Percentiles rank a stretch among this genome's conserved stretches.
Evolutionary conservation across 2,329 filamentous ascomycete genomes (phyloP).

Genomic region (Sporothrix brasiliensis): DNA sequence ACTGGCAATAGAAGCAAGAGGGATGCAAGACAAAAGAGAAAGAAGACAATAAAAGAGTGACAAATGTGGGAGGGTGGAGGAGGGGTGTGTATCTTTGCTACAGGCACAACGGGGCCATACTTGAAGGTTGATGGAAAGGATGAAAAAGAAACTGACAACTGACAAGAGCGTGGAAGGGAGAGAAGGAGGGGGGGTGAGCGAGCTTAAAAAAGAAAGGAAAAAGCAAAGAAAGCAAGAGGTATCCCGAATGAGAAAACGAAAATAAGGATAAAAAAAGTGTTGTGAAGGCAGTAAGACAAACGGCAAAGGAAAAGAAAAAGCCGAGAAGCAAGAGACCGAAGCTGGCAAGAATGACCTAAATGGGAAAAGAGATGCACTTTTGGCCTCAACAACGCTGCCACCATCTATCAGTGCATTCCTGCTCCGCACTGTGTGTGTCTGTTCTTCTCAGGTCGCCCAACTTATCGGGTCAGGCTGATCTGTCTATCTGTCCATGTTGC

Average conservation of each 20-base stretch:
- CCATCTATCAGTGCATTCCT: constrained; percentile 9
- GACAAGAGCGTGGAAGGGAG: not conserved
- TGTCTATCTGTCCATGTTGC: not conserved
- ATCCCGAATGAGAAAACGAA: not conserved
- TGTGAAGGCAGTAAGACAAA: not conserved
- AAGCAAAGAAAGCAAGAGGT: not conserved
- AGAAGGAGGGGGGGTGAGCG: not conserved
- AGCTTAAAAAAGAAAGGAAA: not conserved
- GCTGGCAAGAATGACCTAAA: not conserved
- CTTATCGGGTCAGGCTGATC: not conserved
- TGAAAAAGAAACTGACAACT: constrained; percentile 4
- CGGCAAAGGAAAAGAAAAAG: not conserved
- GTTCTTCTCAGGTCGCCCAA: not conserved
- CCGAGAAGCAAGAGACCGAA: not conserved
- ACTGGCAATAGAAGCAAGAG: not conserved
- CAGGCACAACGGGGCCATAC: not conserved
- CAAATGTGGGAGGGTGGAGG: not conserved
- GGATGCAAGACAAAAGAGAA: not conserved
- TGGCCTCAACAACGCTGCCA: constrained; percentile 21
- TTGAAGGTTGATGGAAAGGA: not conserved
- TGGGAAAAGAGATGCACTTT: not conserved
- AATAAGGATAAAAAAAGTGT: not conserved
- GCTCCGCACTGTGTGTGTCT: constrained; percentile 3
- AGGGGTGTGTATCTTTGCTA: constrained; percentile 7
- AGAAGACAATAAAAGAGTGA: constrained; percentile 3